Evolutionary conservation across 345 rosid species (phyloP), one percentile per base, ranked within the genome.

Genomic region (Barbarea vulgaris): DNA sequence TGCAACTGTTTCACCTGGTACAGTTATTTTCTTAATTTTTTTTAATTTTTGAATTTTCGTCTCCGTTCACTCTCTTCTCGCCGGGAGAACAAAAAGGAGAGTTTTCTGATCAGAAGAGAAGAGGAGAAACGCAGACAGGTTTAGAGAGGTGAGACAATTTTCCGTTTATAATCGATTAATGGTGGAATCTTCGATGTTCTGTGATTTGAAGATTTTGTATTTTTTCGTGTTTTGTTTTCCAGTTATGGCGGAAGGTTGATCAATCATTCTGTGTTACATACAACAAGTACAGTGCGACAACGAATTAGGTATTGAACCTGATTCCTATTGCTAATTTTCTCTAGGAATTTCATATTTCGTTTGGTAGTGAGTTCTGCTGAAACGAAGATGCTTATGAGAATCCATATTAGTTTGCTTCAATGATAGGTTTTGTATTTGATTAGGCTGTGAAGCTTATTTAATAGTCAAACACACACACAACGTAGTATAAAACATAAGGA

Each of bases 151-250:
- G 21, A 36, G 47, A 9, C 0, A 2, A 5, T 11, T n/a, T 54
- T 37, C 22, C 5, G 0, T n/a, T 53, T n/a, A 0, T 27, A 48
- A 3, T 31, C 58, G 36, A 24, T 36, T 36, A 9, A 1, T 36
- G 61, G 12, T 0, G 36, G 54, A 37, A 37, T n/a, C 6, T 12
- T 10, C 6, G 15, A 33, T 15, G 11, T 67, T 21, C 22, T 33
- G 2, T 67, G 31, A 22, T 67, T 14, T 1, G 33, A 67, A 31
- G 47, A 50, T 6, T 7, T 50, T 21, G 56, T 7, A 6, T 15
- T 25, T 64, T 67, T n/a, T n/a, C n/a, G 70, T 30, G 69, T 6
- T 64, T 64, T 47, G 57, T 18, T 31, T 31, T 51, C 34, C 33
- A 67, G 60, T 21, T 21, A 25, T 67, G 59, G 46, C 46, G 7